These are phyloP conservation scores for Backusella liffmaniae DNA, from an alignment of 192 early-diverging fungal genomes.

Conservation along the genomic window DNA sequence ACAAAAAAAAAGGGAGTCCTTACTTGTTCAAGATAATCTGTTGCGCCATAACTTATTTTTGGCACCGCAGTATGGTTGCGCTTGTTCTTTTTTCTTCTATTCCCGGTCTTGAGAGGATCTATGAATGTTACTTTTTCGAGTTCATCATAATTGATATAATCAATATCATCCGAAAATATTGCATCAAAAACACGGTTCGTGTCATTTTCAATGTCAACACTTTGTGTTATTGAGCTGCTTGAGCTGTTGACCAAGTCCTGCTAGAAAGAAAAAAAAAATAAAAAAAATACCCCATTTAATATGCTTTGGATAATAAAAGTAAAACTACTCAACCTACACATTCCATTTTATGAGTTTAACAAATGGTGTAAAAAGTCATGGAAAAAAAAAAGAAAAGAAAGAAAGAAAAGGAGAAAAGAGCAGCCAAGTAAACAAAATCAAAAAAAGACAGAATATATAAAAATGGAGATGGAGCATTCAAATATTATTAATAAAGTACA, in stretches of 20 bases:
- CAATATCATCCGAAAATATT: background rate
- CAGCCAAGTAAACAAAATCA: background rate
- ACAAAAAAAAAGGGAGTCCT: background rate
- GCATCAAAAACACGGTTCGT: background rate
- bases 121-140: background rate
- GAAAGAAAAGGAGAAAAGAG: background rate
- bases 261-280: background rate
- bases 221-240: slow-evolving; percentile 23
- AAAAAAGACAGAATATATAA: background rate
- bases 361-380: background rate
- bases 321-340: background rate
- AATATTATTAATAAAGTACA: slow-evolving; percentile 2
- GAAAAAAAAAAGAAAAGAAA: background rate
- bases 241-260: background rate
- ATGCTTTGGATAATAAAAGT: too few species aligned
- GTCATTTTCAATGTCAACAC: background rate
- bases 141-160: background rate
- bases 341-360: slow-evolving; percentile 1
- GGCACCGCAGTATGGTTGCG: background rate
- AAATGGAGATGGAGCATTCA: slow-evolving; percentile 10
- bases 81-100: background rate
- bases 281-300: background rate
- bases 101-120: background rate
- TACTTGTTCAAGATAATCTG: background rate
- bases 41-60: background rate